Evolutionary conservation across 2,329 filamentous ascomycete genomes (phyloP).

Genomic region (Aspergillus aculeatinus): DNA sequence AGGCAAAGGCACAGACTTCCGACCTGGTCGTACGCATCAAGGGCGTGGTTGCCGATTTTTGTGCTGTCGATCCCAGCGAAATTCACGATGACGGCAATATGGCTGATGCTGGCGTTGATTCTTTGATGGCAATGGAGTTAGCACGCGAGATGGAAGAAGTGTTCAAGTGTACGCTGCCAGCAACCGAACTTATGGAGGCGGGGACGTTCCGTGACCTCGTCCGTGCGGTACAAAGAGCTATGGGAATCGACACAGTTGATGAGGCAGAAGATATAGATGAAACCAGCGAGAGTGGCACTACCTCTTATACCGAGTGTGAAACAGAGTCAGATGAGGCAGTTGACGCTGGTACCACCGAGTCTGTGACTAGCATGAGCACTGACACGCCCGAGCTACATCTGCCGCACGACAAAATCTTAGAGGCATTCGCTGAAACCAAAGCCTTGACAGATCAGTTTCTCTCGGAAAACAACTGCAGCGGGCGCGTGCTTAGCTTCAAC

Average conservation of each 20-base stretch:
- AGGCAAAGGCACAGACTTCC: neutral
- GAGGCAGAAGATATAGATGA: neutral
- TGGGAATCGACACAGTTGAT: constrained; percentile 1
- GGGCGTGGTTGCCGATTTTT: constrained; percentile 18
- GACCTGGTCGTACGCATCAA: constrained; percentile 12
- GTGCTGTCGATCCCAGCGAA: constrained; percentile 15
- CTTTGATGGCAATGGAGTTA: constrained; percentile 52
- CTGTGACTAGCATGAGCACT: constrained; percentile 7
- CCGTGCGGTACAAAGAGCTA: constrained; percentile 19
- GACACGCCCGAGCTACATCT: constrained; percentile 8
- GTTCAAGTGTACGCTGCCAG: constrained; percentile 37
- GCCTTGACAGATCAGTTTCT: constrained; percentile 31
- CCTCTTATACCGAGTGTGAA: neutral
- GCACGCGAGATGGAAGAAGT: constrained; percentile 41
- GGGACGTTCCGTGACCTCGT: constrained; percentile 33
- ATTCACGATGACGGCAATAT: constrained; percentile 15
- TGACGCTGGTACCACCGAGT: neutral
- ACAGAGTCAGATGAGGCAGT: neutral
- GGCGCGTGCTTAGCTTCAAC: constrained; percentile 27
- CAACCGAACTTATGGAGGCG: constrained; percentile 30
- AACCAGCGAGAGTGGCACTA: neutral
- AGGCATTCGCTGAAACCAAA: constrained; percentile 27
- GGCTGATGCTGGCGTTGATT: constrained; percentile 49
- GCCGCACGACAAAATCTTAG: constrained; percentile 16
- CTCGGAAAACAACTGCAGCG: constrained; percentile 22